A percentile compares a stretch with the other conserved stretches of the same genome.
These are phyloP conservation scores for Aspergillus olivimuriae DNA, from an alignment of 495 filamentous ascomycete species.

Conservation along the genomic window DNA sequence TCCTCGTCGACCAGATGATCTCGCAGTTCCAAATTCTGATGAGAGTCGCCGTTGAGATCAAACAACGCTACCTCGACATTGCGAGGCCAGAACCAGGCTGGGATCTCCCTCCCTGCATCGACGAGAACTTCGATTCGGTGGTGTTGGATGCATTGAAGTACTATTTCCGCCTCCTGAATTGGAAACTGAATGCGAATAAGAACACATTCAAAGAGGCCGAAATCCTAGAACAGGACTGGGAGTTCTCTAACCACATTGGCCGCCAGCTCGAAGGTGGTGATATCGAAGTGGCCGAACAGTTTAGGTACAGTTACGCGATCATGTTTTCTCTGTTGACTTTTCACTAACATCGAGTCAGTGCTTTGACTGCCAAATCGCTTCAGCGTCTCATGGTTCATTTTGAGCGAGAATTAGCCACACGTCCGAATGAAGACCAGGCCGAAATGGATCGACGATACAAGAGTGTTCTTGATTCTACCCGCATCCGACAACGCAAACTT, in stretches of 20 bases:
- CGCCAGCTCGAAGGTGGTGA: conserved; percentile 84
- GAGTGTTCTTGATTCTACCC: conserved; percentile 87
- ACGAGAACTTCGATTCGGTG: conserved; percentile 94
- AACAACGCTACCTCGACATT: conserved; percentile 77
- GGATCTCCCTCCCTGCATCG: conserved; percentile 93
- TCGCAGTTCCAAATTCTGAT: conserved; percentile 91
- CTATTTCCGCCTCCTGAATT: conserved; percentile 95
- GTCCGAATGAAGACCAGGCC: conserved; percentile 69
- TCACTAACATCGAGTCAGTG: conserved; percentile 39
- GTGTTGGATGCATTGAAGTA: conserved; percentile 92
- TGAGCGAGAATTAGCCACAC: conserved; percentile 78
- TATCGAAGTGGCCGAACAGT: conserved; percentile 98
- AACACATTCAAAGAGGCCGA: conserved; percentile 99
- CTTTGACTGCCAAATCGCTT: conserved; percentile 84
- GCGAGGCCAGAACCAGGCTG: conserved; percentile 86
- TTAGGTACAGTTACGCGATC: conserved; percentile 49
- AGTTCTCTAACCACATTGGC: conserved; percentile 88
- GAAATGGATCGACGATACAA: conserved; percentile 98
- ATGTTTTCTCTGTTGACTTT: not conserved
- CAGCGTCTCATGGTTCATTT: conserved; percentile 84
- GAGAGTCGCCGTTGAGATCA: conserved; percentile 84
- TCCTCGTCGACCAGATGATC: conserved; percentile 96
- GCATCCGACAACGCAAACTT: conserved; percentile 84
- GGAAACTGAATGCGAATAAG: conserved; percentile 94
- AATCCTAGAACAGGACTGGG: conserved; percentile 95